These are phyloP conservation scores for Juglanconis oblonga DNA, from an alignment of 2,329 filamentous ascomycete genomes.

Conservation along the genomic window DNA sequence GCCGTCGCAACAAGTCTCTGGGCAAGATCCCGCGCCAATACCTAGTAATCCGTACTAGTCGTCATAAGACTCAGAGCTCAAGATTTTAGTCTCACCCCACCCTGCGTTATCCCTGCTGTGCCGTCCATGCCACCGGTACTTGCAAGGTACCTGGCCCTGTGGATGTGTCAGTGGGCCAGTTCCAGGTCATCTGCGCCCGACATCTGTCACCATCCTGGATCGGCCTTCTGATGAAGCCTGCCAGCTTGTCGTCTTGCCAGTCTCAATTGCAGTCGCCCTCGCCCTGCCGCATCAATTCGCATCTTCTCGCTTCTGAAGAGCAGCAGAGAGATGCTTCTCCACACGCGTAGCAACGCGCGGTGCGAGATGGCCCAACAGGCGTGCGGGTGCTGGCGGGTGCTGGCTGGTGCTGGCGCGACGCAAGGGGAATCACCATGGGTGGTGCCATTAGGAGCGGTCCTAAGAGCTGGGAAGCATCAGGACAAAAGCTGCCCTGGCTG, in stretches of 20 bases:
- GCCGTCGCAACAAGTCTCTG: not conserved
- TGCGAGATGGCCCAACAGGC: not conserved
- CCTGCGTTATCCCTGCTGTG: slow-evolving; percentile 9
- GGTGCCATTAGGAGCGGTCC: slow-evolving; percentile 1
- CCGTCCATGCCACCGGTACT: not conserved
- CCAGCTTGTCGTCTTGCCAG: not conserved
- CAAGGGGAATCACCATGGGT: not conserved
- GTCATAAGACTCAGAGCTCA: slow-evolving; percentile 13
- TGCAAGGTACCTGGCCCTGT: slow-evolving; percentile 9
- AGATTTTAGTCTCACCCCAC: slow-evolving; percentile 4
- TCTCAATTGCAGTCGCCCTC: no score
- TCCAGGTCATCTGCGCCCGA: slow-evolving; percentile 11
- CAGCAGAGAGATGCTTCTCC: not conserved
- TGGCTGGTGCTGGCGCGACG: not conserved
- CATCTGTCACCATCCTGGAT: not conserved
- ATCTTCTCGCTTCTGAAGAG: no score
- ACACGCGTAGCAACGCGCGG: not conserved
- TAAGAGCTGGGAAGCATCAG: slow-evolving; percentile 2
- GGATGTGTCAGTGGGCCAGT: slow-evolving; percentile 9
- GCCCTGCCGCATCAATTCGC: no score
- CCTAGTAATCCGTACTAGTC: no score
- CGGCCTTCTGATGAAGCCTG: not conserved
- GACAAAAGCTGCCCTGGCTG: not conserved
- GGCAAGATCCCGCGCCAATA: slow-evolving; percentile 9
- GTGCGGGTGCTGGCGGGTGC: not conserved